These are phyloP conservation scores for Tilletia indica DNA, from an alignment of 1,284 basidiomycete genomes.

Conservation along the genomic window DNA sequence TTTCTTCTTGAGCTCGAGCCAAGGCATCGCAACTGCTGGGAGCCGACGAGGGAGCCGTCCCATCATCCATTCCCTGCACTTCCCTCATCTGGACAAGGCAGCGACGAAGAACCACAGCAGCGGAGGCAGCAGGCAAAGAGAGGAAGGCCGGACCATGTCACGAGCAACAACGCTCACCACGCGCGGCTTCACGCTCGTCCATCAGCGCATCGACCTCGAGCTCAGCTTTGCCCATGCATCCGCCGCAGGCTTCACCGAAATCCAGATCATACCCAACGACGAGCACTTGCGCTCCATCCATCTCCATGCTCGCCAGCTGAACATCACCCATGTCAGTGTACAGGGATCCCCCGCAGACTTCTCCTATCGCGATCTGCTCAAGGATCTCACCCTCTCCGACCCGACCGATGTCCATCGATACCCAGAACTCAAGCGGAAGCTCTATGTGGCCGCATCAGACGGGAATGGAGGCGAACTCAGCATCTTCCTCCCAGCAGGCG, in stretches of 20 bases:
- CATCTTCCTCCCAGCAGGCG: constrained; percentile 77
- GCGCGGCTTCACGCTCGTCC: constrained; percentile 58
- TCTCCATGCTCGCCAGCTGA: constrained; percentile 77
- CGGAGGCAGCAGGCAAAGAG: neutral
- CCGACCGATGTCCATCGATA: constrained; percentile 76
- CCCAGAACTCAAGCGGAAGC: constrained; percentile 86
- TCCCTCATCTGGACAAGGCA: no score
- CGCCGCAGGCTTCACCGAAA: constrained; percentile 70
- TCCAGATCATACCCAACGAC: constrained; percentile 76
- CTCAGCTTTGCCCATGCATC: constrained; percentile 70
- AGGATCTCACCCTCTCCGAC: constrained; percentile 68
- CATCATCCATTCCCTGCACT: no score
- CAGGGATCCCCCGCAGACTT: constrained; percentile 64
- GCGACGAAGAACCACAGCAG: no score
- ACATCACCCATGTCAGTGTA: constrained; percentile 72
- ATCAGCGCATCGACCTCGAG: constrained; percentile 87
- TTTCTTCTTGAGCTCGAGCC: neutral
- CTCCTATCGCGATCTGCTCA: constrained; percentile 72
- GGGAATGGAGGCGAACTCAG: constrained; percentile 90
- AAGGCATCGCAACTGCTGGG: neutral
- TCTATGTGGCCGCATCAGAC: constrained; percentile 85
- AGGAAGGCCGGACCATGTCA: neutral
- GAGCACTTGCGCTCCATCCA: constrained; percentile 75
- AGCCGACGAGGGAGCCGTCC: constrained; percentile 2
- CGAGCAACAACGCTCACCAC: neutral